Evolutionary conservation across 2,329 filamentous ascomycete genomes (phyloP).

Genomic region (Exserohilum turcica): DNA sequence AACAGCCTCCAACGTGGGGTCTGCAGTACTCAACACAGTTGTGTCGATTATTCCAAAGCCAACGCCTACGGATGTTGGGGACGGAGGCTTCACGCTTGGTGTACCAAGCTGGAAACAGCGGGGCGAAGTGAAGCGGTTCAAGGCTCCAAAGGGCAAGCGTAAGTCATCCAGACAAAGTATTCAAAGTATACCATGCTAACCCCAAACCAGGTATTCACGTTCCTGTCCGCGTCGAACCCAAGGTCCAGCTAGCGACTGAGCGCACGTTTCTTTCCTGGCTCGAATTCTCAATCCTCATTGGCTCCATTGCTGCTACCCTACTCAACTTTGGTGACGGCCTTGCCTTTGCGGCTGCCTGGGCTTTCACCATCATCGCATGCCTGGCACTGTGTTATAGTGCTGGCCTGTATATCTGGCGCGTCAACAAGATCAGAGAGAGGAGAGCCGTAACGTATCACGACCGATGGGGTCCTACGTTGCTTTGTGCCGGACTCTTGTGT

Average conservation of each 20-base stretch:
- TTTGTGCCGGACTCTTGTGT: conserved; percentile 74
- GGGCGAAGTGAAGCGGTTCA: conserved; percentile 59
- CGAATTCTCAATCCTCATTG: conserved; percentile 94
- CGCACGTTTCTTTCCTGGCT: conserved; percentile 96
- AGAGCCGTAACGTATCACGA: conserved; percentile 92
- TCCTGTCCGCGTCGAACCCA: conserved; percentile 92
- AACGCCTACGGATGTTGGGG: conserved; percentile 52
- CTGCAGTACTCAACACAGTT: conserved; percentile 33
- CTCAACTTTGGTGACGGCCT: conserved; percentile 49
- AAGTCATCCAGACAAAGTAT: conserved; percentile 14
- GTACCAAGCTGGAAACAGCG: conserved; percentile 50
- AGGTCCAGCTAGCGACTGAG: conserved; percentile 96
- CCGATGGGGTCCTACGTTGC: conserved; percentile 76
- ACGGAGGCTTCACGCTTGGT: conserved; percentile 49
- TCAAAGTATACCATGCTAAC: conserved; percentile 12
- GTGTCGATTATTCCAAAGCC: conserved; percentile 47
- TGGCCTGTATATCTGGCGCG: conserved; percentile 84
- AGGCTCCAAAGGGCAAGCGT: conserved; percentile 76
- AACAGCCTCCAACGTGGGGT: conserved; percentile 57
- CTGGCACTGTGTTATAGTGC: conserved; percentile 81
- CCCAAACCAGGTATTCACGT: conserved; percentile 76
- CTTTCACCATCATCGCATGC: conserved; percentile 82
- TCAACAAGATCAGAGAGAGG: conserved; percentile 79
- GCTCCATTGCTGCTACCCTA: conserved; percentile 53
- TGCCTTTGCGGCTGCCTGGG: conserved; percentile 59